These are phyloP conservation scores for Ocimum tenuiflorum DNA, from an alignment of 257 asterid species.

Conservation along the genomic window DNA sequence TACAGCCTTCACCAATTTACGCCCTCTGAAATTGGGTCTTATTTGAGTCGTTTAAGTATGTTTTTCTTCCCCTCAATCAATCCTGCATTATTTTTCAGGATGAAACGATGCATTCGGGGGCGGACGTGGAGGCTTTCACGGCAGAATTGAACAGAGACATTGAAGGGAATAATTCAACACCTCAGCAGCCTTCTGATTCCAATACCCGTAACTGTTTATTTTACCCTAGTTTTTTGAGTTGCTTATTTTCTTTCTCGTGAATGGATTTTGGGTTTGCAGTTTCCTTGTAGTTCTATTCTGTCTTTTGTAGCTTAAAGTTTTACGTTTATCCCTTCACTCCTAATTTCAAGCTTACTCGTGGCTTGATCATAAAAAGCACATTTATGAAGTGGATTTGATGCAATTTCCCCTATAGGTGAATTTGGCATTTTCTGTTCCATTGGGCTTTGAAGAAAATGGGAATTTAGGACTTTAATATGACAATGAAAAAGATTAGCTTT, in stretches of 20 bases:
- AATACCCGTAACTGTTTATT: conserved; percentile 29
- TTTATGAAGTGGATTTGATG: no score
- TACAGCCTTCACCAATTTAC: not conserved
- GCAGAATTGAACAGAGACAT: conserved; percentile 88
- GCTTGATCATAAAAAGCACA: no score
- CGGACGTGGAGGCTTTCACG: conserved; percentile 89
- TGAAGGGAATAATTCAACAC: conserved; percentile 55
- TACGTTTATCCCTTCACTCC: no score
- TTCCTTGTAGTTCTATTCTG: no score
- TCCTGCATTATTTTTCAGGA: conserved; percentile 37
- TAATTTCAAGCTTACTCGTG: no score
- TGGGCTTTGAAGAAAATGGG: not conserved
- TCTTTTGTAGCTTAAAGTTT: no score
- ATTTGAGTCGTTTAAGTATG: not conserved
- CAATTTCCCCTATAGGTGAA: no score
- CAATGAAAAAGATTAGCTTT: not conserved
- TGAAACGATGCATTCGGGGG: conserved; percentile 96
- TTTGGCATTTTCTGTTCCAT: no score
- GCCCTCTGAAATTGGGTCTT: not conserved
- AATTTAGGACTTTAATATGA: not conserved
- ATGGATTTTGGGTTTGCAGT: not conserved
- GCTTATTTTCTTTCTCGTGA: no score
- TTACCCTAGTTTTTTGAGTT: not conserved
- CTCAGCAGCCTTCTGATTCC: conserved; percentile 51
- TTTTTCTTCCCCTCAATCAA: not conserved